Base-by-base conservation (phyloP, 2,329 filamentous ascomycete species). In the Colletotrichum tabaci region DNA sequence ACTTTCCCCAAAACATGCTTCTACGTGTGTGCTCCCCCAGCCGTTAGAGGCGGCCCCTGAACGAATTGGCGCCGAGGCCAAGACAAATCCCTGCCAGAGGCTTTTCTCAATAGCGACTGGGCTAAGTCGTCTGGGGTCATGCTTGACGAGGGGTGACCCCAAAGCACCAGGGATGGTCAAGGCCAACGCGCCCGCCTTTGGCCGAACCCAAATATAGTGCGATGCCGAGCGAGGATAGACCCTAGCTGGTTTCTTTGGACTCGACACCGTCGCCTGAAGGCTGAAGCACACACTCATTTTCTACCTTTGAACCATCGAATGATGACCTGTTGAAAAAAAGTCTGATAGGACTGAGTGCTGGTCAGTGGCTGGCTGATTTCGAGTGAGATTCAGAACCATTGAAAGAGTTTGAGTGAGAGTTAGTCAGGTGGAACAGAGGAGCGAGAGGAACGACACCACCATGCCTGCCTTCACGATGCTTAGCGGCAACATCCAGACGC, bases 401-500 rank as follows among this genome's bases (percentile, higher is more conserved):
- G 30, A 30, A 30, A 30, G 30, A 30, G 30, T 8, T 4, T 30
- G 30, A 30, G 30, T 30, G 30, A 30, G 30, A 30, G 30, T 9
- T 6, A 30, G 30, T 26, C 26, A 30, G 30, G 30, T 30, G 30
- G 30, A 30, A 8, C 30, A 30, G 6, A 30, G 1, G 30, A 30
- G 47, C 61, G 13, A 55, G 2, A 57, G 13, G 44, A 13, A 16
- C 35, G 38, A 40, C 44, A 61, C 35, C n/a, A 71, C 35, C n/a
- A 71, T 72, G 70, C 66, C 70, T 3, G 61, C 70, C 30, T 71
- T 72, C 53, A 58, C 61, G 5, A 35, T 52, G 46, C 66, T 71
- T 15, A 61, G n/a, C 55, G 55, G 70, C 61, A 50, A 42, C 42
- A 56, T 56, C 0, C 15, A 57, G 61, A 64, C 53, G 10, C 53